A percentile compares a stretch with the other conserved stretches of the same genome.
Conservation (phyloP, 345 rosid genomes). For the Camelina sativa region DNA sequence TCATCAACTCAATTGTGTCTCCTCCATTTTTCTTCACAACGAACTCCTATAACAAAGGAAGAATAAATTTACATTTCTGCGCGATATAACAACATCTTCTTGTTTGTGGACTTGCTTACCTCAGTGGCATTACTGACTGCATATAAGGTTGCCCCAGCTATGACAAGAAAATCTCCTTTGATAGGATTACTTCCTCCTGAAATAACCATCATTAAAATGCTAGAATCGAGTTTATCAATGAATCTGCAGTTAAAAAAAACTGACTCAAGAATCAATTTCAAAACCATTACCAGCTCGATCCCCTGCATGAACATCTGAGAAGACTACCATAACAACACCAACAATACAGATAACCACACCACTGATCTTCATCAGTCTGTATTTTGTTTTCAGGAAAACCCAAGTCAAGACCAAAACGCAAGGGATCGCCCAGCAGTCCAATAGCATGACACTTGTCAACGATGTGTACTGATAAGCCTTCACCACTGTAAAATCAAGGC, state of each 20-base stretch:
- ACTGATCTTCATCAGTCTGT: conserved; percentile 71
- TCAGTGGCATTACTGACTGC: conserved; percentile 73
- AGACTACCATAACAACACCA: conserved; percentile 83
- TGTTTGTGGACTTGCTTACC: conserved; percentile 38
- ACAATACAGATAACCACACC: conserved; percentile 79
- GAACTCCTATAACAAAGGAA: conserved; percentile 58
- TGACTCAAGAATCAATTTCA: background rate
- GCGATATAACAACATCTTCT: background rate
- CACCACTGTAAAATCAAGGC: conserved; percentile 60
- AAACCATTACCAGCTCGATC: conserved; percentile 63
- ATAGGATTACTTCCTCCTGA: conserved; percentile 70
- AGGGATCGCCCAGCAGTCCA: conserved; percentile 97
- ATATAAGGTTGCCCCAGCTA: conserved; percentile 76
- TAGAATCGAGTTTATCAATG: no score
- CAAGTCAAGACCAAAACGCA: conserved; percentile 87
- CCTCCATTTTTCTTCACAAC: conserved; percentile 81
- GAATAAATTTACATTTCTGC: background rate
- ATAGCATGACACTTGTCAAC: conserved; percentile 87
- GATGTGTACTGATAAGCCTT: conserved; percentile 94
- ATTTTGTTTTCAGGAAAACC: conserved; percentile 77
- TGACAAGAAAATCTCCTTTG: conserved; percentile 69
- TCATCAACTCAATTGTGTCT: conserved; percentile 75
- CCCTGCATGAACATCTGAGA: conserved; percentile 88
- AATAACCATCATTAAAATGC: background rate
- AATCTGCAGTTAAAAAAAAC: background rate